Percentiles rank a stretch among this genome's conserved stretches.
Evolutionary conservation across 805 yeast genomes (phyloP).

Genomic region (Pichia insulana): DNA sequence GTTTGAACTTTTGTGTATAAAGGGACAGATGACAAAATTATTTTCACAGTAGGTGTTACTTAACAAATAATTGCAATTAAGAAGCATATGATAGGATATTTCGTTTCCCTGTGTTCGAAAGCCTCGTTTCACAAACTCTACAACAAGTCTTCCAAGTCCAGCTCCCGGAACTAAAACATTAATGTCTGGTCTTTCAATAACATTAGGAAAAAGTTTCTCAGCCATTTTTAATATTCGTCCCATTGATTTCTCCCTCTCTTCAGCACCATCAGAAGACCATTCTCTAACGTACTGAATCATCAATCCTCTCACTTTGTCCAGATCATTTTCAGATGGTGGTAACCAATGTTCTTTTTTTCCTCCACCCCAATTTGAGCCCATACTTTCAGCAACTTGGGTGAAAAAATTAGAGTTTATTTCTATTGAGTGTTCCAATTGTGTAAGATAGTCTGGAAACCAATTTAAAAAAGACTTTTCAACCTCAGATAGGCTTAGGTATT

Average conservation of each 20-base stretch:
- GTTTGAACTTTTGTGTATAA: constrained; percentile 43
- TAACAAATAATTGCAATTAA: constrained; percentile 45
- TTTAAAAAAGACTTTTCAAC: constrained; percentile 38
- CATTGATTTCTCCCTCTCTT: constrained; percentile 36
- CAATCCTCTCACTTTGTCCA: constrained; percentile 48
- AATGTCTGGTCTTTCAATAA: constrained; percentile 28
- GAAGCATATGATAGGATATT: constrained; percentile 54
- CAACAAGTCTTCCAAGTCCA: constrained; percentile 52
- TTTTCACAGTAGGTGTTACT: constrained; percentile 37
- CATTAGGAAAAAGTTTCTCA: constrained; percentile 31
- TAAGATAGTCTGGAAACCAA: constrained; percentile 40
- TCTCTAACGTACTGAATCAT: constrained; percentile 52
- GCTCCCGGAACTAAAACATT: constrained; percentile 55
- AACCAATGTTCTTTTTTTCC: constrained; percentile 33
- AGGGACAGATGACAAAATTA: constrained; percentile 42
- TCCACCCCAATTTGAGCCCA: constrained; percentile 46
- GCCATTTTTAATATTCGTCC: constrained; percentile 31
- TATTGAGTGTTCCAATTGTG: constrained; percentile 34
- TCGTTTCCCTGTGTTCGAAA: constrained; percentile 63
- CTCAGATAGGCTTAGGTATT: constrained; percentile 28
- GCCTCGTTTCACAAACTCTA: constrained; percentile 46
- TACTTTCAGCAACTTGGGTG: constrained; percentile 31
- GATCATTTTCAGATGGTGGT: constrained; percentile 33
- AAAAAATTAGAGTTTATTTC: constrained; percentile 37
- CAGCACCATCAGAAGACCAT: constrained; percentile 47